Evolutionary conservation across 352 stramenopile genomes (phyloP).

Genomic region (Phytophthora cajani): DNA sequence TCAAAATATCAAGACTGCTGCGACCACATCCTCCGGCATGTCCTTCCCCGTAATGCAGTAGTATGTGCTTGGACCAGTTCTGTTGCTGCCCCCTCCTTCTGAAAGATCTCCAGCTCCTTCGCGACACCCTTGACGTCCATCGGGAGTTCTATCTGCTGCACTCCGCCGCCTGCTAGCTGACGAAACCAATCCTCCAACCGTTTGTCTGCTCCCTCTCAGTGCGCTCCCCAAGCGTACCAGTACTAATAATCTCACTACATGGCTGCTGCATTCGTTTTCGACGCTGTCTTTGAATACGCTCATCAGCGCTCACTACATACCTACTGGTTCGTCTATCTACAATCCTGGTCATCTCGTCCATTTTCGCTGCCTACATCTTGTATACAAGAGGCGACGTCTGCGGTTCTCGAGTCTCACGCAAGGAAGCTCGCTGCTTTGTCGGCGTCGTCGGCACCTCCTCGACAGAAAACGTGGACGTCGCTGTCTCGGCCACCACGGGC

Average conservation of each 20-base stretch:
- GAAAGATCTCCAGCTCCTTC: too few species aligned
- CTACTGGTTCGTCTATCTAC: slow-evolving; percentile 34
- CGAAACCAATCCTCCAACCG: too few species aligned
- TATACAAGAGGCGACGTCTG: slow-evolving; percentile 34
- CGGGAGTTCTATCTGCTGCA: too few species aligned
- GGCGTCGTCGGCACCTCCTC: slow-evolving; percentile 8
- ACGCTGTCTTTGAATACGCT: background rate
- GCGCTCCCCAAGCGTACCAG: too few species aligned
- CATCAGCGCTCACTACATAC: slow-evolving; percentile 16
- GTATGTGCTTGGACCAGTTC: too few species aligned
- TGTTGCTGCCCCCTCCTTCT: too few species aligned
- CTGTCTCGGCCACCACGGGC: slow-evolving; percentile 34
- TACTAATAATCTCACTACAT: background rate
- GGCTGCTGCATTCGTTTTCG: background rate
- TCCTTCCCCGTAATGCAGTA: too few species aligned
- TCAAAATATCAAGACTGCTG: too few species aligned
- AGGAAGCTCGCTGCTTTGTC: slow-evolving; percentile 15
- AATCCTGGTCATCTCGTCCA: slow-evolving; percentile 8
- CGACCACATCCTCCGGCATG: too few species aligned
- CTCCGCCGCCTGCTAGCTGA: too few species aligned
- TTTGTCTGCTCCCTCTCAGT: too few species aligned
- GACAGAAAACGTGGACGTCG: slow-evolving; percentile 17
- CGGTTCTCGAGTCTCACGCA: slow-evolving; percentile 20
- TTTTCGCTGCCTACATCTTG: slow-evolving; percentile 30
- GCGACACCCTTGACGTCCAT: too few species aligned